phyloP scores from a whole-genome alignment of 2,329 filamentous ascomycete genomes.

The Pseudopithomyces chartarum region DNA sequence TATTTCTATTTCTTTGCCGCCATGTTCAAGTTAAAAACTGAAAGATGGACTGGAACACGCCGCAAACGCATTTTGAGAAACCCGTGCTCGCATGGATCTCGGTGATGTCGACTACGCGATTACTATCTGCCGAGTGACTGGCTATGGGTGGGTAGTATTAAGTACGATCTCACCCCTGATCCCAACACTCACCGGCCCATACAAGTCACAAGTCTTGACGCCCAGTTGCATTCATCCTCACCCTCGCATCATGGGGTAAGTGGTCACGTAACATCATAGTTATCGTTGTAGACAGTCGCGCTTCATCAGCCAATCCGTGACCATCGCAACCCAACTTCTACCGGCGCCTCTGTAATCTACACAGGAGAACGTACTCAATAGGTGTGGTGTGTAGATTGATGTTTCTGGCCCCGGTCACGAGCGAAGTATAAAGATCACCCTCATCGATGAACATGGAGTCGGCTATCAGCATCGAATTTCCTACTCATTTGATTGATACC shows the following conservation, averaged over 20 bases:
- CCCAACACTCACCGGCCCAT: background rate
- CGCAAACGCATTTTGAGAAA: no score
- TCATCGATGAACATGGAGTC: background rate
- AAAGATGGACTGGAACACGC: no score
- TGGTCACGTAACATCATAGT: background rate
- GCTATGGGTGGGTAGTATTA: background rate
- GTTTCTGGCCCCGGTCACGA: background rate
- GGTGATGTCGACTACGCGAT: background rate
- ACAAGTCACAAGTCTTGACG: background rate
- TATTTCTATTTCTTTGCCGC: background rate
- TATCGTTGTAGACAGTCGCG: background rate
- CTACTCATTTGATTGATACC: background rate
- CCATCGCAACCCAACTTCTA: background rate
- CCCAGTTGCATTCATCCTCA: background rate
- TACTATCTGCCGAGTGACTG: background rate
- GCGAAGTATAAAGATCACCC: constrained; percentile 1
- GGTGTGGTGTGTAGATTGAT: background rate
- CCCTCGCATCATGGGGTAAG: background rate
- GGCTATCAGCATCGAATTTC: background rate
- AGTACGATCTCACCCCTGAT: background rate
- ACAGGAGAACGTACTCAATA: background rate
- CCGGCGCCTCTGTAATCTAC: background rate
- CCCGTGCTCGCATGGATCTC: background rate
- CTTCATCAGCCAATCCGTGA: background rate
- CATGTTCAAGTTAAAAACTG: background rate